Evolutionary conservation across 1,284 basidiomycete genomes (phyloP), one percentile per base, ranked within the genome.

Genomic region (Coriolopsis trogii): DNA sequence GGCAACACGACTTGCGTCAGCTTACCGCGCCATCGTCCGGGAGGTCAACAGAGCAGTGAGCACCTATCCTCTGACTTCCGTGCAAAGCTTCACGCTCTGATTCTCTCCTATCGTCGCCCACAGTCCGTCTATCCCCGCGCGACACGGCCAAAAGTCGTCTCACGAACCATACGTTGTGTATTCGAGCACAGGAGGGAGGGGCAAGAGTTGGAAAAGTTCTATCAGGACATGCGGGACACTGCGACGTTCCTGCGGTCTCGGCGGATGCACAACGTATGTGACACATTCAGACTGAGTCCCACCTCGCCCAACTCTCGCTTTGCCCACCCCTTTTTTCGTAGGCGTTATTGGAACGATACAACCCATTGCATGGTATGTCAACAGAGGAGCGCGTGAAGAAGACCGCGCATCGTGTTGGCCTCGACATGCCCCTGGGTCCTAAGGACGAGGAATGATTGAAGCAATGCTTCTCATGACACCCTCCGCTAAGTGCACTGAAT

Each of bases 401-500:
- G 1, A 94, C 94, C 1, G 93, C 93, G 4, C 79, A 87, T 43
- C 76, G 93, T 49, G 94, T 97, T 34, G 94, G 94, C 4, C 73
- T 97, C 41, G 76, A 90, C 60, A 85, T 90, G 82, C 87, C 87
- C 15, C 39, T 67, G 26, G 52, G 49, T 3, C 55, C 53, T 13
- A 63, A 63, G 44, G 62, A 63, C 16, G 60, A 64, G 28, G 53
- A 60, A 26, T 56, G 45, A 47, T 50, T 29, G 23, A 42, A 8
- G 28, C 13, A 7, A 13, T 30, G 7, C 8, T 13, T 7, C 28
- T 21, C 2, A 34, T n/a, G 24, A 31, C 21, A 18, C 30, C 8
- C 8, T 18, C 44, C 5, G 15, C 0, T 4, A n/a, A n/a, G n/a
- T n/a, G n/a, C n/a, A n/a, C n/a, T n/a, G n/a, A n/a, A n/a, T n/a